Conservation (phyloP, 495 filamentous ascomycete species). For the Tricharina praecox region DNA sequence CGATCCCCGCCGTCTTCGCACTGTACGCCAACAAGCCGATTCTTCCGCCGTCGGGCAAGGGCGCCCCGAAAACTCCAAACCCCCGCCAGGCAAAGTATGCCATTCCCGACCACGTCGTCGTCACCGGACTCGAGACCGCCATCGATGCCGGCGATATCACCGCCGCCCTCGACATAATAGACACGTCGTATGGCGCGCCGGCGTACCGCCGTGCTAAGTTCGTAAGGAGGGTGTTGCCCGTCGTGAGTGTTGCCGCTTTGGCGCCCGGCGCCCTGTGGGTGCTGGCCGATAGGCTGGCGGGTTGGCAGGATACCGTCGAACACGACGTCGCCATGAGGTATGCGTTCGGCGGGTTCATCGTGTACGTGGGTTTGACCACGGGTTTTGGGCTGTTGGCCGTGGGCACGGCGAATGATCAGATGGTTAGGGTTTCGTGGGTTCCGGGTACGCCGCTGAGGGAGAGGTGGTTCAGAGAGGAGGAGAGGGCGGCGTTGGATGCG, state of each 20-base stretch:
- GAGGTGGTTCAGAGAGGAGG: conserved; percentile 85
- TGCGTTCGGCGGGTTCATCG: conserved; percentile 59
- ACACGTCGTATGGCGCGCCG: conserved; percentile 54
- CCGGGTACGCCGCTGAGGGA: conserved; percentile 59
- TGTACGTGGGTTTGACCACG: conserved; percentile 62
- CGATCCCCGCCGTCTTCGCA: conserved; percentile 59
- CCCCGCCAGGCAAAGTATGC: conserved; percentile 53
- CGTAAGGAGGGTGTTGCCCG: conserved; percentile 28
- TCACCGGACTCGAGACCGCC: conserved; percentile 56
- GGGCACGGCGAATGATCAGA: conserved; percentile 79
- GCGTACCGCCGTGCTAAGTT: conserved; percentile 56
- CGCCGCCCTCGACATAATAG: conserved; percentile 61
- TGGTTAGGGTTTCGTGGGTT: conserved; percentile 80
- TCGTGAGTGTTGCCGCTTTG: conserved; percentile 6
- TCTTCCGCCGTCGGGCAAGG: conserved; percentile 34
- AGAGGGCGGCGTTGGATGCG: conserved; percentile 73
- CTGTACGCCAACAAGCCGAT: conserved; percentile 69
- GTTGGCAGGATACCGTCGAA: conserved; percentile 54
- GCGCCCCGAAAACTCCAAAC: conserved; percentile 41
- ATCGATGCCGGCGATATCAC: conserved; percentile 58
- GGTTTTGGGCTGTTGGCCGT: conserved; percentile 69
- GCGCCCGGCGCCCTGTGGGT: conserved; percentile 53
- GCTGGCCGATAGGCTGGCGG: conserved; percentile 42
- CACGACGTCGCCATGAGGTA: conserved; percentile 52
- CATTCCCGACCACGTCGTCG: conserved; percentile 47